These are phyloP conservation scores for Bacterosira constricta DNA, from an alignment of 108 stramenopile species.

Conservation along the genomic window DNA sequence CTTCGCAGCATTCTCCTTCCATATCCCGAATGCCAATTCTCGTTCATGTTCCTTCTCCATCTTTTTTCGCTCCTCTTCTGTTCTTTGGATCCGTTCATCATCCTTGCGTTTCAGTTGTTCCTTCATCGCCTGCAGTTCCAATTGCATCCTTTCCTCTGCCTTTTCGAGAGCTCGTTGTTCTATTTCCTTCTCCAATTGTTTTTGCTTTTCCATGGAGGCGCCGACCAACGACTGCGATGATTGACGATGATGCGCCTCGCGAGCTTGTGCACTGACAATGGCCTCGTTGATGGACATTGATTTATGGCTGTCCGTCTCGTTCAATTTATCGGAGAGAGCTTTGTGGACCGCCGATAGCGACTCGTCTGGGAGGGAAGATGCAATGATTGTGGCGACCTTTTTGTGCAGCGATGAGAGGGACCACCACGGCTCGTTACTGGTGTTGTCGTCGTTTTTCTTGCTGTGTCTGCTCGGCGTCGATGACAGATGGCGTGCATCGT, in stretches of 20 bases:
- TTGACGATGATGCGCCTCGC: constrained; percentile 13
- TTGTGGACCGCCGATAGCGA: constrained; percentile 13
- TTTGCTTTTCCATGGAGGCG: constrained; percentile 2
- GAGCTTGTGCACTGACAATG: constrained; percentile 25
- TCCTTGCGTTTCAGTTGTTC: constrained; percentile 29
- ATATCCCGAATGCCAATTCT: constrained; percentile 25
- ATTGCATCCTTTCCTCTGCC: constrained; percentile 21
- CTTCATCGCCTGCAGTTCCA: constrained; percentile 21
- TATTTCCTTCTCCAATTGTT: constrained; percentile 17
- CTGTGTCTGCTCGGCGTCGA: too few relatives aligned
- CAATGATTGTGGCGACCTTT: constrained; percentile 21
- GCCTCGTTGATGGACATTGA: constrained; percentile 24
- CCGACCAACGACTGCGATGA: background rate
- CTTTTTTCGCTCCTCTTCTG: constrained; percentile 5
- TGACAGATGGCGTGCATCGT: too few relatives aligned
- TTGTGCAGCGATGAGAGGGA: constrained; percentile 27
- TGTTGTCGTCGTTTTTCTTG: background rate
- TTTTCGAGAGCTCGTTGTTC: constrained; percentile 18
- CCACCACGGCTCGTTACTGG: constrained; percentile 24
- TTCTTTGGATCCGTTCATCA: constrained; percentile 4
- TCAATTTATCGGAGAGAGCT: constrained; percentile 11
- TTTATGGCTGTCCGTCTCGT: constrained; percentile 15
- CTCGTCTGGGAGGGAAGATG: constrained; percentile 21
- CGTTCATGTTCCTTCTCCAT: constrained; percentile 20
- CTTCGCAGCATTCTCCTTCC: constrained; percentile 24